Evolutionary conservation across 139 green algal genomes (phyloP).

Genomic region (Klebsormidium nitens): DNA sequence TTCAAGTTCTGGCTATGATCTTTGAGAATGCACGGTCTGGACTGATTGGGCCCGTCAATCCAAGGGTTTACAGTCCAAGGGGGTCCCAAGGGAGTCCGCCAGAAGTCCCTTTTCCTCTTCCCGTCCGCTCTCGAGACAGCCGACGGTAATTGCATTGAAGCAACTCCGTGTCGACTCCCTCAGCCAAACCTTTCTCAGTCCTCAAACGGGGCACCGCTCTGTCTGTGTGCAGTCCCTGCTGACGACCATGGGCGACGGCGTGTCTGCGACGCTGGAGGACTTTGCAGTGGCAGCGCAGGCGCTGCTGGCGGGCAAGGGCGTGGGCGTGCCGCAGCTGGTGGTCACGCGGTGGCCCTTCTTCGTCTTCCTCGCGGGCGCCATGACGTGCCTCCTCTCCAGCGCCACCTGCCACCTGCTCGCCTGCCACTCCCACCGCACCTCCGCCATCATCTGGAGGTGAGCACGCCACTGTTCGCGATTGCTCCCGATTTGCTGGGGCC

Average conservation of each 20-base stretch:
- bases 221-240: not conserved
- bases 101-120: too few relatives aligned
- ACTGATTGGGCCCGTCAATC: too few relatives aligned
- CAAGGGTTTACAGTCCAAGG: too few relatives aligned
- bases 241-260: not conserved
- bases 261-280: not conserved
- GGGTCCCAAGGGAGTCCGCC: too few relatives aligned
- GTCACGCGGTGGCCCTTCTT: constrained; percentile 61
- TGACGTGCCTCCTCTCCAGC: constrained; percentile 79
- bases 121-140: too few relatives aligned
- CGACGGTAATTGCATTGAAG: constrained; percentile 6
- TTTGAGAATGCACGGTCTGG: too few relatives aligned
- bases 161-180: constrained; percentile 3
- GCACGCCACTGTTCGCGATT: too few relatives aligned
- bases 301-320: not conserved
- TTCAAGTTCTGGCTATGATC: too few relatives aligned
- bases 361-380: constrained; percentile 81
- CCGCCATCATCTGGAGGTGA: constrained; percentile 38
- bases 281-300: not conserved
- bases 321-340: not conserved
- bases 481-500: too few relatives aligned
- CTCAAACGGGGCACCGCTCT: not conserved
- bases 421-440: constrained; percentile 57
- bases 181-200: not conserved
- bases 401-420: constrained; percentile 80